Percentiles rank a stretch among this genome's conserved stretches.
Evolutionary conservation across 148 eudicot species (phyloP).

Genomic region (Silene conica): DNA sequence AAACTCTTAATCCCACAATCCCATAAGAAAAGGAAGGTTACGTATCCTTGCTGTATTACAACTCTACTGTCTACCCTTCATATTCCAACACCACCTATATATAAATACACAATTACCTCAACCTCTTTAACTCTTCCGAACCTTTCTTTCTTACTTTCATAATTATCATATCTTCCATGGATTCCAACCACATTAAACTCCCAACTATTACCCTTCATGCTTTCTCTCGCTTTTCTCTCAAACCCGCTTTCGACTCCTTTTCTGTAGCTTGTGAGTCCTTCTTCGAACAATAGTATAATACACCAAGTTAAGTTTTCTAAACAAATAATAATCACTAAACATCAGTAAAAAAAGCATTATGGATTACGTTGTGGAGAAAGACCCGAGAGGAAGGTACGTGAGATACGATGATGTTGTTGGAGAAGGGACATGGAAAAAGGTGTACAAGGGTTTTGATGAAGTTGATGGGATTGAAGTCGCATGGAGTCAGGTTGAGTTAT

Average conservation of each 20-base stretch:
- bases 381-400: slow-evolving; percentile 11
- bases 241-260: slow-evolving; percentile 9
- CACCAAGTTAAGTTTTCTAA: too few species aligned
- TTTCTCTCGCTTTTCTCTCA: neutral
- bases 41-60: neutral
- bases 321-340: too few species aligned
- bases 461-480: slow-evolving; percentile 11
- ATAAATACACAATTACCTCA: neutral
- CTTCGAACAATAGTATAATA: neutral
- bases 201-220: neutral
- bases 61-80: neutral
- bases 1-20: neutral
- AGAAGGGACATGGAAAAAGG: slow-evolving; percentile 2
- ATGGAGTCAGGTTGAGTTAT: slow-evolving; percentile 3
- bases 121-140: neutral
- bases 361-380: neutral
- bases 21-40: too few species aligned
- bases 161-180: neutral
- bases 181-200: neutral
- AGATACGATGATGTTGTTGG: slow-evolving; percentile 2
- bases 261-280: slow-evolving; percentile 7
- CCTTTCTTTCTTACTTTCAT: too few species aligned
- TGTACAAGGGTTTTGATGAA: slow-evolving; percentile 12
- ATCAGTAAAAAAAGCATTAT: neutral
- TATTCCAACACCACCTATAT: neutral